phyloP scores from a whole-genome alignment of 495 filamentous ascomycete genomes.

The Astrothelium macrocarpum region DNA sequence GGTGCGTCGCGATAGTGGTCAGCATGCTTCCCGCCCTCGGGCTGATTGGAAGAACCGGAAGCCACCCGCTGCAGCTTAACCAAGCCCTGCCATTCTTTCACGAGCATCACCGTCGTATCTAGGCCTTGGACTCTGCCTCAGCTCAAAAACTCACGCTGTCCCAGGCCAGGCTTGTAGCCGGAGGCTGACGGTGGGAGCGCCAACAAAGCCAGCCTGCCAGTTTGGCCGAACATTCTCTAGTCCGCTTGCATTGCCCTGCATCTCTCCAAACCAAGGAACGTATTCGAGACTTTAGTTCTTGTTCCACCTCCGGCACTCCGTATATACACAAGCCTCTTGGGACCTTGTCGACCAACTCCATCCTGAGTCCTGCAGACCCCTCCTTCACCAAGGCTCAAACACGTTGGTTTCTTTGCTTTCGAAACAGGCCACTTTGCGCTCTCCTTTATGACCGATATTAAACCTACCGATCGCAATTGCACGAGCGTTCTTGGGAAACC shows the following conservation, averaged over 20 bases:
- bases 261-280: background rate
- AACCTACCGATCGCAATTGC: background rate
- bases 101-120: background rate
- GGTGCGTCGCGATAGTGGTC: constrained; percentile 3
- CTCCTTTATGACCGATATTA: background rate
- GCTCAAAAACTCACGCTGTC: background rate
- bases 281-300: constrained; percentile 2
- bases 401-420: background rate
- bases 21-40: constrained; percentile 1
- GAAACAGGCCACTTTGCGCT: constrained; percentile 1
- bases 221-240: background rate
- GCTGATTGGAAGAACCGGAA: background rate
- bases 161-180: background rate
- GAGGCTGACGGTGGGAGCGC: constrained; percentile 4
- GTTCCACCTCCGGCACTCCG: background rate
- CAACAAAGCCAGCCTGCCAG: constrained; percentile 2
- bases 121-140: background rate
- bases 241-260: background rate
- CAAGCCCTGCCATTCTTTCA: background rate
- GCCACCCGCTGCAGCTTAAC: background rate
- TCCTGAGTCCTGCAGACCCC: background rate
- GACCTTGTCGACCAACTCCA: background rate
- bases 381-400: background rate
- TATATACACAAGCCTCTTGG: background rate
- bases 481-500: background rate